Conservation (phyloP, 257 asterid species). For the Fraxinus pennsylvanica region DNA sequence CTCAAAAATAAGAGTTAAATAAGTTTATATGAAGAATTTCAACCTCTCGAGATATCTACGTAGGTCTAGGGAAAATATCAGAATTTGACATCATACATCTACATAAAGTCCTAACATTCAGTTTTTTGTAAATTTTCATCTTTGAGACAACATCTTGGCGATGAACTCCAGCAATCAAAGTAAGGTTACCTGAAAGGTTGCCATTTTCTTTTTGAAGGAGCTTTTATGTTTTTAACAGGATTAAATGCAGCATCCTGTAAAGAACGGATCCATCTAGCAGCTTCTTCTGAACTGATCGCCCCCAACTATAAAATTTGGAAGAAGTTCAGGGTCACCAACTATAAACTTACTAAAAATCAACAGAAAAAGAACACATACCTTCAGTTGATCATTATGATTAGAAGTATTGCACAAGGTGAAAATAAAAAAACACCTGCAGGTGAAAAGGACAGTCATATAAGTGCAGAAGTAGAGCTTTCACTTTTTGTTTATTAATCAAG, state of each 20-base stretch:
- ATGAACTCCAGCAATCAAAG: neutral
- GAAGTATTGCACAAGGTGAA: constrained; percentile 80
- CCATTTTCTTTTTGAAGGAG: constrained; percentile 62
- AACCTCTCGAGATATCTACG: neutral
- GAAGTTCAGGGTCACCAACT: constrained; percentile 17
- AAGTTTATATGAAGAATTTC: neutral
- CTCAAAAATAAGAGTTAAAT: neutral
- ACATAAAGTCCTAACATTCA: neutral
- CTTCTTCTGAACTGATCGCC: constrained; percentile 85
- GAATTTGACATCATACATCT: neutral
- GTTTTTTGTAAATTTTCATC: constrained; percentile 2
- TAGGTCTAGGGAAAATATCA: neutral
- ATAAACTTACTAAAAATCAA: neutral
- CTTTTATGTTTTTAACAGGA: constrained; percentile 40
- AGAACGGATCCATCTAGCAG: constrained; percentile 70
- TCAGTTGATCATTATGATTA: constrained; percentile 76
- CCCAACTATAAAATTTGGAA: constrained; percentile 57
- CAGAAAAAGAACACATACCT: constrained; percentile 45
- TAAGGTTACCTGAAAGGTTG: constrained; percentile 70
- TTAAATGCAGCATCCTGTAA: constrained; percentile 62
- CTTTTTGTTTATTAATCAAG: neutral
- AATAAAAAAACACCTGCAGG: constrained; percentile 76
- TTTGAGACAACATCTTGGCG: neutral
- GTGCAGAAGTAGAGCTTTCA: neutral
- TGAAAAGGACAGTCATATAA: constrained; percentile 17